Evolutionary conservation across 208 protist genomes (phyloP).

Genomic region (Porcisia hertigi): DNA sequence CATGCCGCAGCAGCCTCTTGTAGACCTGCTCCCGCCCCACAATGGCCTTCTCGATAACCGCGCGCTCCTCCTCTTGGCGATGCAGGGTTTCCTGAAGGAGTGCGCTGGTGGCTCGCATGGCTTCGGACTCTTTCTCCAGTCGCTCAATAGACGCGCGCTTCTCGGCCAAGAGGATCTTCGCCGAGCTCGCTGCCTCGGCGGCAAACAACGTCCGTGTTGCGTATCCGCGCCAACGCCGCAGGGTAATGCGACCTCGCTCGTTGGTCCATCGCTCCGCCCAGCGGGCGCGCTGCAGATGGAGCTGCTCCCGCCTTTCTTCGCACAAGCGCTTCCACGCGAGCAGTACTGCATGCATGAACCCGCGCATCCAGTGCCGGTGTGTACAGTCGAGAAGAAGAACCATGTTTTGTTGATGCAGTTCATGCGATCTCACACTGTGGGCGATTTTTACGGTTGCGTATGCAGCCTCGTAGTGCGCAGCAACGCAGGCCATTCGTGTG

Average conservation of each 20-base stretch:
- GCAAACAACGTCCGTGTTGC: conserved; percentile 44
- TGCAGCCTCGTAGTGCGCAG: conserved; percentile 66
- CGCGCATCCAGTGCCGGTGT: conserved; percentile 55
- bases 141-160: conserved; percentile 39
- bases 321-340: conserved; percentile 61
- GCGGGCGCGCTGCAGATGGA: conserved; percentile 59
- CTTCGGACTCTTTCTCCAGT: conserved; percentile 36
- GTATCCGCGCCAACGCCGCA: conserved; percentile 66
- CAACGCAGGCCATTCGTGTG: conserved; percentile 71
- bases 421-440: conserved; percentile 41
- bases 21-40: conserved; percentile 48
- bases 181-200: conserved; percentile 41
- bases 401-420: conserved; percentile 63
- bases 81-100: conserved; percentile 38
- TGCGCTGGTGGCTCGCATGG: conserved; percentile 40
- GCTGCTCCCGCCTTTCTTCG: conserved; percentile 44
- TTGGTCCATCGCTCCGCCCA: conserved; percentile 60
- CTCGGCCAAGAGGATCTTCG: conserved; percentile 40
- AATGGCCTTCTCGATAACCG: conserved; percentile 33
- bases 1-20: conserved; percentile 45
- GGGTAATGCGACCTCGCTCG: conserved; percentile 41
- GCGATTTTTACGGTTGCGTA: conserved; percentile 41
- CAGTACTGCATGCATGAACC: conserved; percentile 57
- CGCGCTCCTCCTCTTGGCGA: conserved; percentile 38
- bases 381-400: conserved; percentile 55